Percentiles rank a stretch among this genome's conserved stretches.
These are phyloP conservation scores for Venturiaceae sp. DNA, from an alignment of 2,329 filamentous ascomycete genomes.

Conservation along the genomic window DNA sequence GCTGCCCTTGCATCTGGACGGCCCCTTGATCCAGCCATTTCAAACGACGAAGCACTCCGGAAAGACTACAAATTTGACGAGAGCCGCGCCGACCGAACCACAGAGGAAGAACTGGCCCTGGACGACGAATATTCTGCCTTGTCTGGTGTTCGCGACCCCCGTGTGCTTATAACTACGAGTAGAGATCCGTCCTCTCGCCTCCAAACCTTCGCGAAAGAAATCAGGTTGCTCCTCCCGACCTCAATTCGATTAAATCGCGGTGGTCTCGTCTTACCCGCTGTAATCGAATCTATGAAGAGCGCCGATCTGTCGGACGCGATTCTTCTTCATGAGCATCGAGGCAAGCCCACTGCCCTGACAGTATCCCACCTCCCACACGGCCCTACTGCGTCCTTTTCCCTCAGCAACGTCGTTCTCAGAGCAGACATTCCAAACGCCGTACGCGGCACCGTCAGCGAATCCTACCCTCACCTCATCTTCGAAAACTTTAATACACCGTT, in stretches of 20 bases:
- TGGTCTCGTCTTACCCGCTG: constrained; percentile 76
- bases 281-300: constrained; percentile 72
- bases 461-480: constrained; percentile 90
- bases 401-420: constrained; percentile 87
- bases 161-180: constrained; percentile 83
- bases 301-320: constrained; percentile 77
- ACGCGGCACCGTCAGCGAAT: constrained; percentile 81
- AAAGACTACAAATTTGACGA: constrained; percentile 94
- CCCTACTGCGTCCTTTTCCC: constrained; percentile 75
- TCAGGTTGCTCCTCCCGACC: constrained; percentile 73
- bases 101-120: constrained; percentile 61
- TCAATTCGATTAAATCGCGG: constrained; percentile 84
- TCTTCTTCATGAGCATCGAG: constrained; percentile 83
- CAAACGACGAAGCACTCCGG: constrained; percentile 74
- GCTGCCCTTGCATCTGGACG: constrained; percentile 83
- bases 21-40: constrained; percentile 69
- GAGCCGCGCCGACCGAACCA: constrained; percentile 56
- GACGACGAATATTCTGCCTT: constrained; percentile 88
- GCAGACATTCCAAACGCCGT: constrained; percentile 86
- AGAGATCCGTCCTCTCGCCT: constrained; percentile 78
- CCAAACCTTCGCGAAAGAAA: constrained; percentile 86
- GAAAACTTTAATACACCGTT: constrained; percentile 81
- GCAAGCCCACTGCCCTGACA: constrained; percentile 82
- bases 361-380: constrained; percentile 83
- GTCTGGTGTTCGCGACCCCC: constrained; percentile 82